Base-by-base conservation (phyloP, 352 stramenopile species). In the Phytophthora cryptogea region DNA sequence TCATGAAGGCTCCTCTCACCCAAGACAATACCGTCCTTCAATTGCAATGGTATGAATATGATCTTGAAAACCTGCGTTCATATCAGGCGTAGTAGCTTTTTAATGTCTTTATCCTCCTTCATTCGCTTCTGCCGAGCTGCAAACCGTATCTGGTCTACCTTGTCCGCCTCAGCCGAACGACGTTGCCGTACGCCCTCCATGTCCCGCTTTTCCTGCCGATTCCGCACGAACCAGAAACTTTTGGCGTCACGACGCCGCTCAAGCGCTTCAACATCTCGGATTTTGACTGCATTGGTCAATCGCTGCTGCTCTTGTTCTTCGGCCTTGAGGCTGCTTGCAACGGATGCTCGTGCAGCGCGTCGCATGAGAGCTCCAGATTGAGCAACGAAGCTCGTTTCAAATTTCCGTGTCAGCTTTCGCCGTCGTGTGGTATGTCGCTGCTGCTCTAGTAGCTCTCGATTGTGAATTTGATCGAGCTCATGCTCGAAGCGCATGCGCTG, bases 311-410 rank as follows among this genome's bases (percentile, higher is more conserved):
- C 73, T 20, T 61, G 60, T 30, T 84, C 66, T 43, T 69, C 61
- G 36, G 64, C 42, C 11, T 74, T 58, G 14, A 76, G 59, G 5
- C 59, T 69, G 4, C 28, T 61, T 6, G 74, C 76, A 13, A 91
- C 72, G 0, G 56, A 40, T 17, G 73, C 74, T 0, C 82, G 69
- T 28, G 82, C 82, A 8, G 78, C 80, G 11, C 63, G 71, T 1
- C 83, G 76, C 83, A 92, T 92, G 42, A 90, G 75, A 13, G 83
- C 78, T 0, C 83, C 80, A 0, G 78, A 75, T 45, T 92, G 80
- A 8, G 75, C 69, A 0, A 74, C 71, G 43, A 92, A 92, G 28
- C 39, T 67, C 7, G 48, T 59, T 52, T 88, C 78, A 33, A 92
- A 88, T 20, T 68, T 54, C 9, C 64, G 70, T 27, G 76, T 85